These are phyloP conservation scores for Rhizodiscina lignyota DNA, from an alignment of 495 filamentous ascomycete species.

Conservation along the genomic window DNA sequence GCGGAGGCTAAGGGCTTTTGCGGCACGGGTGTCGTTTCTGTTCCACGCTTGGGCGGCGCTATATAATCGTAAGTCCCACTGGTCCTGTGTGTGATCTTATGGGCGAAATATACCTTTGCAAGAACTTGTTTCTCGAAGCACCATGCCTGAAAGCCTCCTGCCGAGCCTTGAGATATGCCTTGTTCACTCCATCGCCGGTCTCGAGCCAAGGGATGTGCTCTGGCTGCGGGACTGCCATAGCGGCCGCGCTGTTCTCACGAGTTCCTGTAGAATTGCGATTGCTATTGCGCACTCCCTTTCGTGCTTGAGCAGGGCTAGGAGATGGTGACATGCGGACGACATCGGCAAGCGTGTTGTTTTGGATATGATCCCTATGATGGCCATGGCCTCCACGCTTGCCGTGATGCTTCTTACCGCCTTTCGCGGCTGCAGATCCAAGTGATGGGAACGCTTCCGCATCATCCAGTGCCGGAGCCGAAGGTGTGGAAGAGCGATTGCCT, in stretches of 20 bases:
- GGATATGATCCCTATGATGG: slow-evolving; percentile 36
- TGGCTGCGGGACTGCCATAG: slow-evolving; percentile 67
- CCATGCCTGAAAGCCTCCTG: slow-evolving; percentile 94
- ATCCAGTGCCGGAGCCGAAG: slow-evolving; percentile 63
- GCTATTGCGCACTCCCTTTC: slow-evolving; percentile 4
- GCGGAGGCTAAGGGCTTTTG: slow-evolving; percentile 83
- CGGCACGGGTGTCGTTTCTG: slow-evolving; percentile 88
- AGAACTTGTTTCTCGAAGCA: slow-evolving; percentile 86
- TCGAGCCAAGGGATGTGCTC: slow-evolving; percentile 95
- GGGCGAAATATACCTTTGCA: slow-evolving; percentile 54
- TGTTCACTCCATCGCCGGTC: slow-evolving; percentile 80
- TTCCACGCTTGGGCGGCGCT: slow-evolving; percentile 99
- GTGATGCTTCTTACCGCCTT: slow-evolving; percentile 74
- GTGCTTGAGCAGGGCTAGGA: slow-evolving; percentile 32
- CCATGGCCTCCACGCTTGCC: slow-evolving; percentile 68
- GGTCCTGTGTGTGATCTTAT: not conserved
- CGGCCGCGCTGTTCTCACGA: slow-evolving; percentile 66
- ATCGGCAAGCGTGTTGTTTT: slow-evolving; percentile 68
- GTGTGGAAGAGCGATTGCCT: slow-evolving; percentile 48
- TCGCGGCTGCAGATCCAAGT: slow-evolving; percentile 64
- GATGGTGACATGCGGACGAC: slow-evolving; percentile 87
- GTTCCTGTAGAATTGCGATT: not conserved
- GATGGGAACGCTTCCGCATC: slow-evolving; percentile 94
- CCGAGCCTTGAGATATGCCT: slow-evolving; percentile 83
- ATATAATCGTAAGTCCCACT: slow-evolving; percentile 1